phyloP scores from a whole-genome alignment of 306 rosid genomes.

The Ochetophila trinervis region DNA sequence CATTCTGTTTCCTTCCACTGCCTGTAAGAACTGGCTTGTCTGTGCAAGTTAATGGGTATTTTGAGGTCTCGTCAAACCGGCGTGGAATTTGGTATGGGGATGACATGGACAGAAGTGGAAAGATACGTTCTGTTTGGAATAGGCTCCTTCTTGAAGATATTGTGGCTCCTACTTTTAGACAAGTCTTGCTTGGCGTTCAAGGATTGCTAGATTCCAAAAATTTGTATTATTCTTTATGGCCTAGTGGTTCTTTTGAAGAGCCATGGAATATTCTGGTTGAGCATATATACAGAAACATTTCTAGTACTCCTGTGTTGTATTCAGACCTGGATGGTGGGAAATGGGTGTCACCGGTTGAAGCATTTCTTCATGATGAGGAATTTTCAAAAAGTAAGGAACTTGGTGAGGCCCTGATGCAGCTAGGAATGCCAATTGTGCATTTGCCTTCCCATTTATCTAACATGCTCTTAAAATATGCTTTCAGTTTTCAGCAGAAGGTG shows the following conservation, averaged over 20 bases:
- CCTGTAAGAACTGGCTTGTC: slow-evolving; percentile 89
- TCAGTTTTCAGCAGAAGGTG: slow-evolving; percentile 52
- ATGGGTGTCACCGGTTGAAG: slow-evolving; percentile 84
- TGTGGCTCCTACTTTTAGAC: slow-evolving; percentile 75
- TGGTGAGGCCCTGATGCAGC: slow-evolving; percentile 66
- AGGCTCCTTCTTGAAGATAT: slow-evolving; percentile 86
- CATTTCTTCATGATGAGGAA: slow-evolving; percentile 80
- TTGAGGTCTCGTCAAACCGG: slow-evolving; percentile 93
- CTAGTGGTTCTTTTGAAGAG: slow-evolving; percentile 89
- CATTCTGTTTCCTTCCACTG: slow-evolving; percentile 94
- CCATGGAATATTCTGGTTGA: slow-evolving; percentile 86
- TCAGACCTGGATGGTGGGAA: slow-evolving; percentile 81
- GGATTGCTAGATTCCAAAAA: slow-evolving; percentile 60
- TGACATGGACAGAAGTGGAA: slow-evolving; percentile 99
- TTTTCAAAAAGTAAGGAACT: slow-evolving; percentile 66
- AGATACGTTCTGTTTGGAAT: slow-evolving; percentile 92
- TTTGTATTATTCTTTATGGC: slow-evolving; percentile 80
- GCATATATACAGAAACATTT: slow-evolving; percentile 61
- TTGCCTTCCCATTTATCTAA: slow-evolving; percentile 61
- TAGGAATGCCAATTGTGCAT: slow-evolving; percentile 85
- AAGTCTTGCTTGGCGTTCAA: slow-evolving; percentile 66
- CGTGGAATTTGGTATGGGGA: slow-evolving; percentile 99
- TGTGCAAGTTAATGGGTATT: slow-evolving; percentile 93
- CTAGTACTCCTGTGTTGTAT: slow-evolving; percentile 58
- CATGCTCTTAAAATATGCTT: slow-evolving; percentile 64